phyloP scores from a whole-genome alignment of 768 basidiomycete genomes.

The Cystobasidiopsis lactophilus region DNA sequence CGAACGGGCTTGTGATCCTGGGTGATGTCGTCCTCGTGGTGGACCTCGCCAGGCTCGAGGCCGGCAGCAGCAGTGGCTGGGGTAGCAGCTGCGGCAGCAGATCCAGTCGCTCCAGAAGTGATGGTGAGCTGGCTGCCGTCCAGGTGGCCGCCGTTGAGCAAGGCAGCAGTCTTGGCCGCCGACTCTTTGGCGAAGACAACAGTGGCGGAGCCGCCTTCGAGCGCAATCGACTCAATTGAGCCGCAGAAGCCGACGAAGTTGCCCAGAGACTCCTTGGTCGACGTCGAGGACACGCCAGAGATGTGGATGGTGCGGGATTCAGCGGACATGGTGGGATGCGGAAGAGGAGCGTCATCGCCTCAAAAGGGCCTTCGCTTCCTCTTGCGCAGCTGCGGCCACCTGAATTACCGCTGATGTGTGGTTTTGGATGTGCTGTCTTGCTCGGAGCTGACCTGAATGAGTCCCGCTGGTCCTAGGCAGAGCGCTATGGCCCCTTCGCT shows the following conservation, averaged over 20 bases:
- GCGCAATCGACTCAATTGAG: conserved; percentile 33
- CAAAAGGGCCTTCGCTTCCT: no score
- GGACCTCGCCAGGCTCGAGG: conserved; percentile 6
- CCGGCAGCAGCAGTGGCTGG: no score
- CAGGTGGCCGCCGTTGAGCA: conserved; percentile 53
- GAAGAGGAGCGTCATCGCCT: no score
- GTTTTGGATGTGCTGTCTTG: no score
- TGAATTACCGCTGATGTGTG: no score
- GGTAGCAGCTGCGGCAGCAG: conserved; percentile 19
- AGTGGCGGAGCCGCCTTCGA: conserved; percentile 34
- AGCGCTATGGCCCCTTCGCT: no score
- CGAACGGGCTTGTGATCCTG: conserved; percentile 65
- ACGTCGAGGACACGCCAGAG: conserved; percentile 6
- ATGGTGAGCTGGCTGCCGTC: conserved; percentile 41
- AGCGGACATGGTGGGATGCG: not conserved
- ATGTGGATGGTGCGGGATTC: not conserved
- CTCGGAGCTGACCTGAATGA: no score
- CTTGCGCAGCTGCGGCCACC: no score
- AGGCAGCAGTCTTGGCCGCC: conserved; percentile 65
- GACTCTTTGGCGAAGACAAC: conserved; percentile 65
- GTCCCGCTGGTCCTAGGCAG: no score
- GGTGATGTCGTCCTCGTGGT: conserved; percentile 15
- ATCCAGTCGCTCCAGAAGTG: conserved; percentile 34
- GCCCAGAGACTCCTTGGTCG: conserved; percentile 11
- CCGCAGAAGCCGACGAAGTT: conserved; percentile 27